phyloP scores from a whole-genome alignment of 257 asterid species.

The Solanum piurae region DNA sequence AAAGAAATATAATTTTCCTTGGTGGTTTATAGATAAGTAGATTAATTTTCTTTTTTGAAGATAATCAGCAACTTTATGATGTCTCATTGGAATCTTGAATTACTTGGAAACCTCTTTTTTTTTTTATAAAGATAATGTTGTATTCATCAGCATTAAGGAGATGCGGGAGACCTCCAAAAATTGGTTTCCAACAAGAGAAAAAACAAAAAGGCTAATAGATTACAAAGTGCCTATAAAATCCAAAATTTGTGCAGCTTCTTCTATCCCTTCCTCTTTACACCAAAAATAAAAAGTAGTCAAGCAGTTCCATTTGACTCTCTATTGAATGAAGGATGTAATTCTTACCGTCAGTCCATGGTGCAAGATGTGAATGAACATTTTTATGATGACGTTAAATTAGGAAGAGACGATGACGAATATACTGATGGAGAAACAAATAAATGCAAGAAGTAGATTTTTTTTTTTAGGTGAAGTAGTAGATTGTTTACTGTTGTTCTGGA shows the following conservation, averaged over 20 bases:
- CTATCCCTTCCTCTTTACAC: no score
- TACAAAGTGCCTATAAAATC: no score
- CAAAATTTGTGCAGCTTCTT: no score
- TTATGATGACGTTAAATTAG: background rate
- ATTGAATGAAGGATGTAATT: no score
- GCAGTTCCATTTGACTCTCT: no score
- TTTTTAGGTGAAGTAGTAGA: background rate
- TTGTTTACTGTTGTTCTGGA: background rate
- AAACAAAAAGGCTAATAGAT: no score
- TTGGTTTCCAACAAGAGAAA: no score
- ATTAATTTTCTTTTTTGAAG: background rate
- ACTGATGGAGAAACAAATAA: background rate
- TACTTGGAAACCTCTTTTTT: background rate
- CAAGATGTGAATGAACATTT: background rate
- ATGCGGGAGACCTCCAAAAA: no score
- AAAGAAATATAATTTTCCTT: background rate
- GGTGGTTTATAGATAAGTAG: background rate
- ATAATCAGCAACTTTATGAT: background rate
- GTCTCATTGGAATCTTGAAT: background rate
- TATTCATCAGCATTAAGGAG: no score
- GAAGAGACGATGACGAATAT: background rate
- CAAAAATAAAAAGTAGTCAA: no score
- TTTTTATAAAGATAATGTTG: no score
- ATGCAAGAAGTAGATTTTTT: background rate
- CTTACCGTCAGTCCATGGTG: no score